Evolutionary conservation across 495 filamentous ascomycete species (phyloP), one percentile per base, ranked within the genome.

Genomic region (Penicillium mononematosum): DNA sequence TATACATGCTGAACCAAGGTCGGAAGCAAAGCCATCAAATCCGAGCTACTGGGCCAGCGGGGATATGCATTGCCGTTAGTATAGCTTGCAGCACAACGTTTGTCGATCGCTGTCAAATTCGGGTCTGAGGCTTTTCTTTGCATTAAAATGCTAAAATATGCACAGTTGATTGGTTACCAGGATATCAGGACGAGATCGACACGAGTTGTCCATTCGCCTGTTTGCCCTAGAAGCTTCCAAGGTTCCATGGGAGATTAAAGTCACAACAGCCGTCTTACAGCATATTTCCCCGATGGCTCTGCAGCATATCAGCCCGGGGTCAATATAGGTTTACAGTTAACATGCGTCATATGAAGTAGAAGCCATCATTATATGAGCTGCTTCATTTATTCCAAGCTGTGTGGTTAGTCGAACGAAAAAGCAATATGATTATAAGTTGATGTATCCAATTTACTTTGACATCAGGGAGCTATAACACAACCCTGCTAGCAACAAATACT

Each of bases 1-100:
- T 25, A 5, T 16, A 50, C 14, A n/a, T 46, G 17, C 22, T 14
- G 14, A 46, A n/a, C 17, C 29, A 39, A 32, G 11, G 11, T 20
- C 27, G 50, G 50, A 45, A 36, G 50, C 17, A 41, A 34, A 41
- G 12, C 36, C 27, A 32, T 20, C 5, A 29, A 22, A 44, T 53
- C 39, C 39, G 25, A 53, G 50, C 17, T 19, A 31, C 17, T 34
- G 19, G 9, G 17, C 22, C 34, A 41, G 3, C 27, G 50, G 50
- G 7, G 50, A 44, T 4, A 44, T 42, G 50, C 36, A 53, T 34
- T 22, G 25, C 50, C 50, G 50, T 53, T 53, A 51, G 11, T 14
- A 34, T 11, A 34, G 10, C 24, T 8, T 44, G 11, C 17, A 44
- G n/a, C 1, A 20, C 14, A 53, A 53, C 19, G 41, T 45, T 31